Base-by-base conservation (phyloP, 164 flowering plant genomes). In the Kingdonia uniflora region DNA sequence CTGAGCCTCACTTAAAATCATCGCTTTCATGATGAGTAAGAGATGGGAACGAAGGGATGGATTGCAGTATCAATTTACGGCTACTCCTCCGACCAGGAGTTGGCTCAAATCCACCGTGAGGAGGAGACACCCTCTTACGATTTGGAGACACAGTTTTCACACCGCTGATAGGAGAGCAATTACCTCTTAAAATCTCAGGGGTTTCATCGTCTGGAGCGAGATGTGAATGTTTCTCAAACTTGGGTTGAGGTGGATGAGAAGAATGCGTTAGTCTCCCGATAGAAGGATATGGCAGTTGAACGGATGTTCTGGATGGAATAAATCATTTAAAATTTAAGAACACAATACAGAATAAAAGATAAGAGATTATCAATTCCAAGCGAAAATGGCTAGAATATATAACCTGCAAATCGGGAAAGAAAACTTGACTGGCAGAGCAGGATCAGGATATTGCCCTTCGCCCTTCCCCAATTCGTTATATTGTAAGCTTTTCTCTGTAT, bases 41-140 rank as follows among this genome's bases (percentile, higher is more conserved):
- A 14, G 94, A 78, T 51, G 96, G 98, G 44, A 92, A 85, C 0
- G 95, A 72, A 1, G 98, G 95, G 51, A 92, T 82, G 13, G 96
- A 84, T 47, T 77, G 82, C 42, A 88, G 70, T 21, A 84, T 77
- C 79, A 88, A 59, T 71, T 78, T 88, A 59, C 99, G 72, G 57
- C 78, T 70, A 60, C 77, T 79, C 57, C 84, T 70, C 16, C 64
- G 73, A 19, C 69, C 68, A 22, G 84, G 80, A 23, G 87, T 71
- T 1, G 65, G 65, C 11, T 68, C 76, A 14, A 65, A 51, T 17
- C 63, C 63, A 26, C 61, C 53, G 29, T 79, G 80, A 26, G 95
- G 96, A 41, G 97, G 94, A 43, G 91, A 88, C 37, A 92, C 78
- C 68, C 99, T 79, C 82, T 92, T 92, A 17, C 84, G 56, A 65